Conservation (phyloP, 805 yeast genomes). For the Yarrowia deformans region DNA sequence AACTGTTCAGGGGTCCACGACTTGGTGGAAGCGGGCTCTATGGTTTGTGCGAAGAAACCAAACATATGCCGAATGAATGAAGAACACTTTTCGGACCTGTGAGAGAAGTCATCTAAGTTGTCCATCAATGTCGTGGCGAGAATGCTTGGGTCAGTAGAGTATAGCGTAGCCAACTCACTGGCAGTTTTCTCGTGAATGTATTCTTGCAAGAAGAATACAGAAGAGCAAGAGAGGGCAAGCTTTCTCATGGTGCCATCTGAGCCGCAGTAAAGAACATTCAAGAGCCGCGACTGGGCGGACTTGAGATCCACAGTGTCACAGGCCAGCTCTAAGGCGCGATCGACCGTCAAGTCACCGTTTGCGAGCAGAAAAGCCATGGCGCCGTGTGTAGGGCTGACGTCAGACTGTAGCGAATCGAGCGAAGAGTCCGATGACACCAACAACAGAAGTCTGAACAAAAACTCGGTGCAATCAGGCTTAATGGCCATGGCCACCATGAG, state of each 20-base stretch:
- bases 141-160: not conserved
- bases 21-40: not conserved
- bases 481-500: not conserved
- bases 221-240: not conserved
- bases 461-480: not conserved
- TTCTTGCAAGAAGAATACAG: not conserved
- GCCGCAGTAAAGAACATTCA: not conserved
- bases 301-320: slow-evolving; percentile 14
- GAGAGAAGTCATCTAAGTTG: not conserved
- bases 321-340: not conserved
- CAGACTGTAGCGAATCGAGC: slow-evolving; percentile 9
- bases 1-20: not conserved
- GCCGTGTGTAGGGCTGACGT: not conserved
- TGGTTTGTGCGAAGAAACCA: not conserved
- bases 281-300: not conserved
- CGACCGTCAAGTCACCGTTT: not conserved
- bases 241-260: not conserved
- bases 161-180: not conserved
- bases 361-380: slow-evolving; percentile 4
- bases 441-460: slow-evolving; percentile 9
- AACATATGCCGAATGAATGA: slow-evolving; percentile 14
- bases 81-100: not conserved
- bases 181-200: not conserved
- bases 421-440: slow-evolving; percentile 17
- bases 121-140: not conserved